These are phyloP conservation scores for Toxicodendron radicans DNA, from an alignment of 345 rosid species.

Conservation along the genomic window DNA sequence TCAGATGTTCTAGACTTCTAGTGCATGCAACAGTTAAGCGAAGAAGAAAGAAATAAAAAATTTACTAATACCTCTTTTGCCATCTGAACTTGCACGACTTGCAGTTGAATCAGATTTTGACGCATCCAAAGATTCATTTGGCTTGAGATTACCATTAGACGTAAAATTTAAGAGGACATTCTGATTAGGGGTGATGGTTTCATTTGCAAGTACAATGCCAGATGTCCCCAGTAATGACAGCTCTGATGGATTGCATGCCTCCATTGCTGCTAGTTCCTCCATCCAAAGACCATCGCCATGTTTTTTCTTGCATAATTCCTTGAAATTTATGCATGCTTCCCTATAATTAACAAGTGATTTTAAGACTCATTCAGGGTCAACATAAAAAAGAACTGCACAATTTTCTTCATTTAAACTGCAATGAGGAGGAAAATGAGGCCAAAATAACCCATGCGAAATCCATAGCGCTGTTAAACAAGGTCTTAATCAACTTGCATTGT, in stretches of 20 bases:
- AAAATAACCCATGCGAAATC: not conserved
- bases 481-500: not conserved
- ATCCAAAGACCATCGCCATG: constrained; percentile 77
- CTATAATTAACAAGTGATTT: constrained; percentile 28
- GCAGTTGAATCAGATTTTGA: constrained; percentile 41
- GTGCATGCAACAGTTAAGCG: not conserved
- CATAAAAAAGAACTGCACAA: not conserved
- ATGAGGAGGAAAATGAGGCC: not conserved
- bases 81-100: constrained; percentile 39
- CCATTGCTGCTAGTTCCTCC: constrained; percentile 81
- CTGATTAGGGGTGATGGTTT: constrained; percentile 35
- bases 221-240: constrained; percentile 55
- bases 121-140: constrained; percentile 36
- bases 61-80: constrained; percentile 41
- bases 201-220: constrained; percentile 64
- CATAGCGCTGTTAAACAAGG: not conserved
- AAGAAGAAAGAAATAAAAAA: not conserved
- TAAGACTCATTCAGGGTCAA: constrained; percentile 9
- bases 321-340: constrained; percentile 75
- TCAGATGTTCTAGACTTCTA: not conserved
- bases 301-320: constrained; percentile 75
- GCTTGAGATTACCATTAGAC: constrained; percentile 8
- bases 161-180: constrained; percentile 25
- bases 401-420: not conserved
- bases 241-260: constrained; percentile 56